Evolutionary conservation across 495 filamentous ascomycete species (phyloP).

Genomic region (Aspergillus sclerotiicarbonarius): DNA sequence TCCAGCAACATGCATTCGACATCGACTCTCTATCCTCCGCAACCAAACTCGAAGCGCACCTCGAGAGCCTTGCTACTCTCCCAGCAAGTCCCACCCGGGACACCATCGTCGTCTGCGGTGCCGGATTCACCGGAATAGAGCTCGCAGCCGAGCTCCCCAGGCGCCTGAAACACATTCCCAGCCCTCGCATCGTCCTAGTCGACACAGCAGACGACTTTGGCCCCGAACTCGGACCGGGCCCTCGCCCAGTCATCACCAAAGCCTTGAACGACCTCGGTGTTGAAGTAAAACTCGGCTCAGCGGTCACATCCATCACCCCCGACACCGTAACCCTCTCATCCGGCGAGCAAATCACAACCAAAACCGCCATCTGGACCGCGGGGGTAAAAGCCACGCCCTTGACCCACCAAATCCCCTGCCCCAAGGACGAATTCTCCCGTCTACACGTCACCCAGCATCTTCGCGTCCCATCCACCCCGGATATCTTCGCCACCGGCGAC

Average conservation of each 20-base stretch:
- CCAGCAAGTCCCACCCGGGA: slow-evolving; percentile 12
- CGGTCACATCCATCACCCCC: slow-evolving; percentile 13
- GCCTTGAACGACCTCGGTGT: slow-evolving; percentile 18
- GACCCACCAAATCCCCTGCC: slow-evolving; percentile 19
- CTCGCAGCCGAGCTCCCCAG: slow-evolving; percentile 21
- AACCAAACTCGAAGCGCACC: slow-evolving; percentile 18
- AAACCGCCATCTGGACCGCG: slow-evolving; percentile 24
- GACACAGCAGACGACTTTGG: slow-evolving; percentile 16
- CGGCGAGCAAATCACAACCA: slow-evolving; percentile 21
- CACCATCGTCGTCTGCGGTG: slow-evolving; percentile 23
- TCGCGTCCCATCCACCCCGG: slow-evolving; percentile 9
- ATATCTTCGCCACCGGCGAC: slow-evolving; percentile 22
- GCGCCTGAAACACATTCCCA: slow-evolving; percentile 8
- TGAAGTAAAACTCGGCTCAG: slow-evolving; percentile 18
- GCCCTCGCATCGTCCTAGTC: slow-evolving; percentile 19
- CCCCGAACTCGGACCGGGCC: slow-evolving; percentile 18
- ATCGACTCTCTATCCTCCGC: slow-evolving; percentile 25
- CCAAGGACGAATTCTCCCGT: slow-evolving; percentile 14
- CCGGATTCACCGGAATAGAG: slow-evolving; percentile 28
- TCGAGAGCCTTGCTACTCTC: slow-evolving; percentile 15
- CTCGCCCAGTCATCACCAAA: slow-evolving; percentile 18
- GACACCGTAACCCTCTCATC: slow-evolving; percentile 18
- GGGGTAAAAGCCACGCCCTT: slow-evolving; percentile 20
- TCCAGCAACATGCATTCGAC: slow-evolving; percentile 28
- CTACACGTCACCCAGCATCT: slow-evolving; percentile 18